Evolutionary conservation across 2,329 filamentous ascomycete genomes (phyloP).

Genomic region (Thielaviopsis populi): DNA sequence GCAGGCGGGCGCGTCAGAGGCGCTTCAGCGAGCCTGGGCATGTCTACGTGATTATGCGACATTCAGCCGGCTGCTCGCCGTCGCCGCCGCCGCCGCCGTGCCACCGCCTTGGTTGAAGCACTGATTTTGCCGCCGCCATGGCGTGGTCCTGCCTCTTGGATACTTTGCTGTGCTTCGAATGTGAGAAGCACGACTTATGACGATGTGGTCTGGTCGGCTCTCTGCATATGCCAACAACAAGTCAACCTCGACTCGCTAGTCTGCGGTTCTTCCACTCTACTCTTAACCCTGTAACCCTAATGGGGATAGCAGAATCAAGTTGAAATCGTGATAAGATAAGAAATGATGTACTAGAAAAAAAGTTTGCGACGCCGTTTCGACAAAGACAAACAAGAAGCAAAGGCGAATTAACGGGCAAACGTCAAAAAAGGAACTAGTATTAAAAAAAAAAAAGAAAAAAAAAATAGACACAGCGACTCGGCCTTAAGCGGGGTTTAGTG

Average conservation of each 20-base stretch:
- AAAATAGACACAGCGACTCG: not conserved
- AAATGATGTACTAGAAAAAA: not conserved
- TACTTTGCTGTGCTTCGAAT: no score
- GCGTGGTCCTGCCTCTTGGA: no score
- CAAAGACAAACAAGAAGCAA: not conserved
- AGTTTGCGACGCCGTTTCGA: not conserved
- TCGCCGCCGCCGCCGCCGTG: not conserved
- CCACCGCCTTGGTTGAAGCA: not conserved
- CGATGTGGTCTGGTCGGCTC: no score
- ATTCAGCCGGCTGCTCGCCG: not conserved
- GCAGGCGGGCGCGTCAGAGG: not conserved
- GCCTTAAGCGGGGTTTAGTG: not conserved
- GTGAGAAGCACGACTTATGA: no score
- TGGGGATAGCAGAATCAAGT: not conserved
- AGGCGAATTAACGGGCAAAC: no score
- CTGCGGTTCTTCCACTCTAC: not conserved
- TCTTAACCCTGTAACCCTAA: not conserved
- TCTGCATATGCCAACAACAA: no score
- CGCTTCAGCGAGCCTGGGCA: not conserved
- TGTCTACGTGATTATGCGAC: not conserved
- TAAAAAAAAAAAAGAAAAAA: not conserved
- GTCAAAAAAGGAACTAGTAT: not conserved
- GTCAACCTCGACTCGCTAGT: no score
- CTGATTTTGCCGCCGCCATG: no score
- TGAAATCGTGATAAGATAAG: conserved; percentile 1